Evolutionary conservation across 495 filamentous ascomycete genomes (phyloP), one percentile per base, ranked within the genome.

Genomic region (Venustampulla echinocandica): DNA sequence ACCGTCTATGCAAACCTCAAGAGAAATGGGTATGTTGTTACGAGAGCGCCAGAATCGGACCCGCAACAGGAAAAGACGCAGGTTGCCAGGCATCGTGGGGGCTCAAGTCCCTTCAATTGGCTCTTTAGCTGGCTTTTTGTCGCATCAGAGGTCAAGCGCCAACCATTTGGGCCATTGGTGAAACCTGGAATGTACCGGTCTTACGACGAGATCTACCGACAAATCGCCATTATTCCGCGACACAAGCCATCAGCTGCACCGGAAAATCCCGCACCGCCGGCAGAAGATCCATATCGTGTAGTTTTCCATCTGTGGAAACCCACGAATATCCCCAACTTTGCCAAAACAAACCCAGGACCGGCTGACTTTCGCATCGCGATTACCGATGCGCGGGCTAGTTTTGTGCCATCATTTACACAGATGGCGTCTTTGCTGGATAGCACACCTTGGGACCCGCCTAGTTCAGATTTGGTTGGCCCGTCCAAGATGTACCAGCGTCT

Each of bases 361-460:
- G 89, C 92, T 0, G 86, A 95, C 55, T 96, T 90, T 62, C 76
- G 78, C 28, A 72, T 98, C 32, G 79, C 81, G 3, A 85, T 96
- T 13, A 71, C 89, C 20, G 80, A 85, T 57, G 85, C 88, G 2
- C 78, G 85, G 11, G 70, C 80, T 36, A 79, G 80, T 0, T 58
- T 65, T 13, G 69, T 94, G 7, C 92, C 92, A 1, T 80, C 81
- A 0, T 62, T 89, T 15, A 62, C 74, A 18, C 78, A 98, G 58
- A 65, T 95, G 6, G 64, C 76, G 5, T 71, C 70, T 2, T 64
- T 98, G 25, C 66, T 95, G 19, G 78, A 79, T 37, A 76, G 70
- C 33, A 77, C 77, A 2, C 86, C 85, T 0, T 73, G 78, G 47
- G 71, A 80, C 42, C 77, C 82, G 0, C 81, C 80, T 0, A 61